phyloP scores from a whole-genome alignment of 768 basidiomycete species.

The Psilocybe cyanescens region DNA sequence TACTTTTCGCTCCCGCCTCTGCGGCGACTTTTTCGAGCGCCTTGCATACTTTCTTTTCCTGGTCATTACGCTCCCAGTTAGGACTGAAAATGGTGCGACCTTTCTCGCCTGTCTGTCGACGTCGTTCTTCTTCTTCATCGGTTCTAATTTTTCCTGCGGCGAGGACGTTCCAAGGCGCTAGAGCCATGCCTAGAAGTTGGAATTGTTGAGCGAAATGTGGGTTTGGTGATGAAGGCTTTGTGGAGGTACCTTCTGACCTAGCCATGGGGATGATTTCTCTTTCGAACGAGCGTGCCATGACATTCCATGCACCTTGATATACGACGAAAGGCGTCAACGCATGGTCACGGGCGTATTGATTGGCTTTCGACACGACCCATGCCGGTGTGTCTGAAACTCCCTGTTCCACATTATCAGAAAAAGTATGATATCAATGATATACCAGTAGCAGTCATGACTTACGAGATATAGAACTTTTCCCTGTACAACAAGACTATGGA shows the following conservation, averaged over 20 bases:
- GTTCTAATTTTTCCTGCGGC: constrained; percentile 54
- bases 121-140: constrained; percentile 41
- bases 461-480: constrained; percentile 55
- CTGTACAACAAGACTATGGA: constrained; percentile 52
- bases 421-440: not conserved
- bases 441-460: not conserved
- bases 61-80: constrained; percentile 51
- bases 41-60: constrained; percentile 42
- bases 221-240: no score
- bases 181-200: constrained; percentile 30
- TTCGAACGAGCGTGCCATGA: constrained; percentile 50
- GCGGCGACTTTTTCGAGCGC: constrained; percentile 54
- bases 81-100: not conserved
- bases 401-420: constrained; percentile 17
- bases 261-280: constrained; percentile 56
- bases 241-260: constrained; percentile 36
- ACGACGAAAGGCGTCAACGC: constrained; percentile 54
- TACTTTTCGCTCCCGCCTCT: constrained; percentile 49
- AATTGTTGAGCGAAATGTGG: no score
- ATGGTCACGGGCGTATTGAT: constrained; percentile 52
- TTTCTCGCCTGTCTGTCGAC: not conserved
- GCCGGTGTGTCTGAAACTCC: constrained; percentile 48
- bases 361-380: constrained; percentile 51
- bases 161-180: constrained; percentile 38
- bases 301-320: constrained; percentile 53